Evolutionary conservation across 331 rosid species (phyloP).

Genomic region (Cydonia oblonga): DNA sequence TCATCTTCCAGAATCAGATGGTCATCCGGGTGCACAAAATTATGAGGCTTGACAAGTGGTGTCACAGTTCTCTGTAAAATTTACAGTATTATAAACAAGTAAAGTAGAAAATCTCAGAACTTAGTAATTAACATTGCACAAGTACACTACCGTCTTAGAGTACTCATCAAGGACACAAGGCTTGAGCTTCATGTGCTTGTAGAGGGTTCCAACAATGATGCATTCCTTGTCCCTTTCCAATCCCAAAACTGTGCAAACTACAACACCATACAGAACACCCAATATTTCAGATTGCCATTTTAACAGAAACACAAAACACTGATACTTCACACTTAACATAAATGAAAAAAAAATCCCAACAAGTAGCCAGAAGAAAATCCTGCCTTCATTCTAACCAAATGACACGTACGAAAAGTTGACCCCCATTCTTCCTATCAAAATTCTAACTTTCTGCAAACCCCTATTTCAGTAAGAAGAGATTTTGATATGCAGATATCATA

Average conservation of each 20-base stretch:
- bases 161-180: slow-evolving; percentile 84
- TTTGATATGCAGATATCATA: not conserved
- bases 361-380: not conserved
- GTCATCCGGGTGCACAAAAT: slow-evolving; percentile 70
- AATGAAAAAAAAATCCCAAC: not conserved
- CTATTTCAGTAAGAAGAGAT: not conserved
- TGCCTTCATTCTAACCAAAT: not conserved
- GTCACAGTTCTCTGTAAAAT: slow-evolving; percentile 44
- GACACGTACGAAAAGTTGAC: not conserved
- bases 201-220: slow-evolving; percentile 74
- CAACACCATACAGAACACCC: slow-evolving; percentile 1
- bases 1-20: slow-evolving; percentile 79
- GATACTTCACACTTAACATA: not conserved
- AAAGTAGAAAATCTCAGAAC: not conserved
- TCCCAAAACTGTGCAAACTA: slow-evolving; percentile 67
- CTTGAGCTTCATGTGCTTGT: slow-evolving; percentile 90
- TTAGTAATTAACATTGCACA: not conserved
- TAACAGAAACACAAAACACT: not conserved
- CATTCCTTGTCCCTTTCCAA: slow-evolving; percentile 78
- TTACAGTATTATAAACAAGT: not conserved
- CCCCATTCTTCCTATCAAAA: not conserved
- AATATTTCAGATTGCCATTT: not conserved
- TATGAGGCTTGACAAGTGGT: slow-evolving; percentile 66
- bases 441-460: not conserved
- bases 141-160: slow-evolving; percentile 58